Percentiles rank a stretch among this genome's conserved stretches.
These are phyloP conservation scores for Russula sp. DNA, from an alignment of 768 basidiomycete species.

Conservation along the genomic window DNA sequence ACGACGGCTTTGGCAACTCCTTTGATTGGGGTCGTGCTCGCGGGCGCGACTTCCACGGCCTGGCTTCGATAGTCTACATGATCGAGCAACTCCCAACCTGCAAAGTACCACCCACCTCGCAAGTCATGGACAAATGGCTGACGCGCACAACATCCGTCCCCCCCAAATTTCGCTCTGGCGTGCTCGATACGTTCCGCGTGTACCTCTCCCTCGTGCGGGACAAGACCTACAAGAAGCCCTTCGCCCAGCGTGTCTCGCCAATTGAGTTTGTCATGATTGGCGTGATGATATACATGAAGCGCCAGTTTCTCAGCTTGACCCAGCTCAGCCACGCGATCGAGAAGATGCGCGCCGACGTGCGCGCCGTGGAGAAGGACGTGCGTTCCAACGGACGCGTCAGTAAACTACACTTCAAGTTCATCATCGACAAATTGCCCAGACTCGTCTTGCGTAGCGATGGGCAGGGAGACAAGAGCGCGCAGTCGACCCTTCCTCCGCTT, in stretches of 20 bases:
- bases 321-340: conserved; percentile 43
- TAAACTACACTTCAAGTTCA: conserved; percentile 50
- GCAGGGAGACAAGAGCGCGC: conserved; percentile 23
- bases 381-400: conserved; percentile 55
- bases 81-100: conserved; percentile 28
- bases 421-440: conserved; percentile 31
- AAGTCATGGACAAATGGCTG: conserved; percentile 30
- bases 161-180: conserved; percentile 29
- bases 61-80: conserved; percentile 31
- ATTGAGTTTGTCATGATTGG: conserved; percentile 59
- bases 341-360: conserved; percentile 50
- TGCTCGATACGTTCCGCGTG: conserved; percentile 41
- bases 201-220: conserved; percentile 43
- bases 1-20: conserved; percentile 30
- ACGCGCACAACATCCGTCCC: conserved; percentile 29
- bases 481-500: conserved; percentile 6
- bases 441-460: conserved; percentile 21
- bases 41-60: conserved; percentile 34
- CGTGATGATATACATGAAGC: conserved; percentile 49
- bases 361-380: conserved; percentile 54
- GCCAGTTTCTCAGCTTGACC: conserved; percentile 33
- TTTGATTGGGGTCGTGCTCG: conserved; percentile 36
- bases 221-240: conserved; percentile 34
- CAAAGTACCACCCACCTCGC: conserved; percentile 20
- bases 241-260: conserved; percentile 44